Evolutionary conservation across 176 grass and related monocot genomes (phyloP).

Genomic region (bread wheat (Triticum aestivum)): DNA sequence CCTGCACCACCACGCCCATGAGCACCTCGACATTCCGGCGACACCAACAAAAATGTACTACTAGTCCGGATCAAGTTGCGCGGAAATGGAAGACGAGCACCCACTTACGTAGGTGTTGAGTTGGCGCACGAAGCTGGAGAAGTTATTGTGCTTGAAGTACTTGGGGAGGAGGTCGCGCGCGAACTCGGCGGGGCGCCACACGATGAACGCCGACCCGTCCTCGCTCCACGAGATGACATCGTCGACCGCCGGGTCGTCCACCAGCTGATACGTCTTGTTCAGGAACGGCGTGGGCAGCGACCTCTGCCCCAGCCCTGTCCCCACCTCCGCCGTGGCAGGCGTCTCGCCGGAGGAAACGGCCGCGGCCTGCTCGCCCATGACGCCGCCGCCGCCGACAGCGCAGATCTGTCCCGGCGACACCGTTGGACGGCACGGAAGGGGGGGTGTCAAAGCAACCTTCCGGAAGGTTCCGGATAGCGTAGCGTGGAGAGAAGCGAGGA

Average conservation of each 20-base stretch:
- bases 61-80: neutral
- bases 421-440: neutral
- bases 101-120: conserved; percentile 85
- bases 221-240: conserved; percentile 90
- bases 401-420: conserved; percentile 20
- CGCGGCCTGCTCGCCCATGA: conserved; percentile 6
- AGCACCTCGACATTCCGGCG: neutral
- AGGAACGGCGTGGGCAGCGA: conserved; percentile 81
- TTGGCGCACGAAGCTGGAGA: conserved; percentile 97
- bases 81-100: neutral
- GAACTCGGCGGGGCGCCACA: conserved; percentile 89
- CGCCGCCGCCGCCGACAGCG: neutral
- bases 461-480: conserved; percentile 50
- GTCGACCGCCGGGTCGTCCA: conserved; percentile 74
- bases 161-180: conserved; percentile 83
- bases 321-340: neutral
- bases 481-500: conserved; percentile 9
- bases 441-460: conserved; percentile 5
- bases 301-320: conserved; percentile 32
- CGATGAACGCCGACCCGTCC: conserved; percentile 77
- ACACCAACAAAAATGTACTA: neutral
- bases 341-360: neutral
- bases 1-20: conserved; percentile 19
- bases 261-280: conserved; percentile 91
- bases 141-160: conserved; percentile 99